phyloP scores from a whole-genome alignment of 768 basidiomycete species.

The Lyophyllum semitale region DNA sequence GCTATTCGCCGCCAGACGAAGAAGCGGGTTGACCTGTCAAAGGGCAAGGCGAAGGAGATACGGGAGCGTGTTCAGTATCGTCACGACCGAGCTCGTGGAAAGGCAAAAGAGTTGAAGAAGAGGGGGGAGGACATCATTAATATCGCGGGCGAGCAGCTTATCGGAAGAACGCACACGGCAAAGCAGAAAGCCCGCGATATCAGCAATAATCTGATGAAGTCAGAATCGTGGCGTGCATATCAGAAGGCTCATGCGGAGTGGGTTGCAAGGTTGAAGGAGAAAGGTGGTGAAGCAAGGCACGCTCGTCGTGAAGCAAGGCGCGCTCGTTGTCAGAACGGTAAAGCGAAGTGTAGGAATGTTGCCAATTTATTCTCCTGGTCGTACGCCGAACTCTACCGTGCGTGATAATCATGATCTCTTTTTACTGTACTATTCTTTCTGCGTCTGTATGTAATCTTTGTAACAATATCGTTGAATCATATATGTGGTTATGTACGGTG shows the following conservation, averaged over 20 bases:
- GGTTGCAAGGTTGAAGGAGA: conserved; percentile 26
- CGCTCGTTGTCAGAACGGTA: neutral
- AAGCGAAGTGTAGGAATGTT: conserved; percentile 4
- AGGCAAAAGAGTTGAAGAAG: conserved; percentile 54
- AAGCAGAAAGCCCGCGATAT: conserved; percentile 30
- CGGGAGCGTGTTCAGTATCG: conserved; percentile 47
- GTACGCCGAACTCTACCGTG: conserved; percentile 11
- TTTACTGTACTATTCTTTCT: neutral
- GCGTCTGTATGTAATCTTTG: conserved; percentile 4
- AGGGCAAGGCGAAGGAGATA: conserved; percentile 45
- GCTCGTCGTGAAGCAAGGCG: conserved; percentile 5
- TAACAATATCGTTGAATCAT: neutral
- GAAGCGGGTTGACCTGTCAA: conserved; percentile 45
- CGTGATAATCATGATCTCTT: neutral
- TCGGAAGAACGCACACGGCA: conserved; percentile 32
- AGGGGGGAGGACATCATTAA: conserved; percentile 47
- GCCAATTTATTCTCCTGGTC: conserved; percentile 12
- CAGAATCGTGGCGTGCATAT: conserved; percentile 33
- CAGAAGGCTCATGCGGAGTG: conserved; percentile 34
- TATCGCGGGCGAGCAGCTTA: conserved; percentile 43
- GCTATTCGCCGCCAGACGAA: conserved; percentile 54
- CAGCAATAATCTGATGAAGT: conserved; percentile 30
- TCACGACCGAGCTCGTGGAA: conserved; percentile 52
- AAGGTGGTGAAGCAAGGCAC: conserved; percentile 8
- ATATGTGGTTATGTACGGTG: neutral